Evolutionary conservation across 176 grass and related monocot genomes (phyloP), one percentile per base, ranked within the genome.

Genomic region (Rhynchospora pubera): DNA sequence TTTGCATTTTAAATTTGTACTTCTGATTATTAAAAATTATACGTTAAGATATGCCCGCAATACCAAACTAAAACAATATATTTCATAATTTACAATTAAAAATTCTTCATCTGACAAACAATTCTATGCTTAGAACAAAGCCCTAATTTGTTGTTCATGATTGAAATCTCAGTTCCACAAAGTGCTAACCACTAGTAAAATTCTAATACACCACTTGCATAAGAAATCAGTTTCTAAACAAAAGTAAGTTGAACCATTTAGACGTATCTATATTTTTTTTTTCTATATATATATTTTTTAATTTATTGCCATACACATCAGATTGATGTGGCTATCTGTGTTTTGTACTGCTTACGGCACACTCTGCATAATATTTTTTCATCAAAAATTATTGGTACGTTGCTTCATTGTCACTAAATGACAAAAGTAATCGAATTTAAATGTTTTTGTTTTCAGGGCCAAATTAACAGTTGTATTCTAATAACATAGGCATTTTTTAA

Each of bases 251-350:
- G 46, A 76, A 76, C 24, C 69, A 51, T 19, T n/a, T 46, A 26
- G 45, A 7, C 4, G 69, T 32, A 76, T 55, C 22, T 55, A 52
- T 15, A 30, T 24, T 28, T 26, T 34, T 39, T 39, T 39, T 39
- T 5, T 39, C 4, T 39, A 39, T 28, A 39, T 39, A 39, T 39
- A 39, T 39, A 2, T 39, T 39, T 39, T 28, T 76, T 55, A 76
- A 5, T 76, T 55, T 76, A 76, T 55, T 76, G 72, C 22, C 0
- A 55, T 5, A 74, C 72, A 76, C 48, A 55, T 76, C 72, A 76
- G 72, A 53, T 14, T 76, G 72, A 55, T 28, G 48, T 76, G 71
- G 71, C 12, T 30, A 18, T 24, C 21, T 28, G 23, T 76, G 53
- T 12, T 55, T 55, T 28, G 12, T 43, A 45, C 65, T 67, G 28